Evolutionary conservation across 2,329 filamentous ascomycete species (phyloP).

Genomic region (Ceratocystis huliohia): DNA sequence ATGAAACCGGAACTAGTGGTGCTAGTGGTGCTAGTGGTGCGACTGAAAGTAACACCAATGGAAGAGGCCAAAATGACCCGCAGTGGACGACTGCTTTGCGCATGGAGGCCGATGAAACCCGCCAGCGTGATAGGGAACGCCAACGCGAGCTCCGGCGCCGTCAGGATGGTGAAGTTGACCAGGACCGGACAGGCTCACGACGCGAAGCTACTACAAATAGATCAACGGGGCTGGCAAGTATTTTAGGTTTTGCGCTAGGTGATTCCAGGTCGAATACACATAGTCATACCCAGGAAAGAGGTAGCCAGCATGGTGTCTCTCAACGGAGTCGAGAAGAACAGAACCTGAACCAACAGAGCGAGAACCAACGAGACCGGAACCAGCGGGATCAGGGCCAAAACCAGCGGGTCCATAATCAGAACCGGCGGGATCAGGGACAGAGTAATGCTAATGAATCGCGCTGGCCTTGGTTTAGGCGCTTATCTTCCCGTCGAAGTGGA

Average conservation of each 20-base stretch:
- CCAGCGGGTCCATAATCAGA: not conserved
- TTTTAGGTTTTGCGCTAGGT: not conserved
- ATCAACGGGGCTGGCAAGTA: not conserved
- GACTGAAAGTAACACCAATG: not conserved
- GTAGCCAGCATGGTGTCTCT: not conserved
- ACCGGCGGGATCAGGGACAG: not conserved
- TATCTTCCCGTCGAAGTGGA: not conserved
- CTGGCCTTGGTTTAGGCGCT: not conserved
- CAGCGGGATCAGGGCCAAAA: not conserved
- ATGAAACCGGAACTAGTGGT: not conserved
- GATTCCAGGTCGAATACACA: not conserved
- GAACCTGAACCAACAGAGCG: not conserved
- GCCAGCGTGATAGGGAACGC: constrained; percentile 7
- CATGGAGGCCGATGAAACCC: constrained; percentile 1
- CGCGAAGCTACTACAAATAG: not conserved
- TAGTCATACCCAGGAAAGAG: not conserved
- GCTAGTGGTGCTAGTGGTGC: not conserved
- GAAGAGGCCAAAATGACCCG: not conserved
- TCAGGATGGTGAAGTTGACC: not conserved
- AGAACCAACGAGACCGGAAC: not conserved
- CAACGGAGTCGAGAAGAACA: not conserved
- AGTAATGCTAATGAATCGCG: not conserved
- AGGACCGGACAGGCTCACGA: not conserved
- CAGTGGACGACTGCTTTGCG: not conserved
- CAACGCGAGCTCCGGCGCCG: constrained; percentile 1